Conservation (phyloP, 2,329 filamentous ascomycete genomes). For the Penicillium sp. region DNA sequence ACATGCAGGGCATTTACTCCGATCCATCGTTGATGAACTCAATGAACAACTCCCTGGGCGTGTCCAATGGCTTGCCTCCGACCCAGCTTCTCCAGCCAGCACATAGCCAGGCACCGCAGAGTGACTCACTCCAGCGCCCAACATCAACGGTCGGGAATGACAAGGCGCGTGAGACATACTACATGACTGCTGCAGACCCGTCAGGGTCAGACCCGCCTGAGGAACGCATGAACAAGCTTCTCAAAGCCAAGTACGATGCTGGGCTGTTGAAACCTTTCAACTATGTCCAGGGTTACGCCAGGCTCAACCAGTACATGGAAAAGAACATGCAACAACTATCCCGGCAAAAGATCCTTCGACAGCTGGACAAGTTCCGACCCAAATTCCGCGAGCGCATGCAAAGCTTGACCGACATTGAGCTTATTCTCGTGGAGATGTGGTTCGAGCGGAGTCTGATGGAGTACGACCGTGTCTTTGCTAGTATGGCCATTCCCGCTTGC, state of each 20-base stretch:
- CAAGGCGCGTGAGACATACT: constrained; percentile 73
- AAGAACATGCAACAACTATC: constrained; percentile 74
- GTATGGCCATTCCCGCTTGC: constrained; percentile 97
- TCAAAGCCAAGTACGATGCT: constrained; percentile 93
- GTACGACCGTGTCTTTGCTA: constrained; percentile 96
- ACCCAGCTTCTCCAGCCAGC: constrained; percentile 33
- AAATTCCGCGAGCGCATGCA: constrained; percentile 96
- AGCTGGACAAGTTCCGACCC: constrained; percentile 86
- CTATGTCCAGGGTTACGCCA: constrained; percentile 92
- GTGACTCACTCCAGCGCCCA: constrained; percentile 57
- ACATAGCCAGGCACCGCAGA: constrained; percentile 32
- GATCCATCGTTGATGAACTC: constrained; percentile 52
- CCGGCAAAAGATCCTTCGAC: constrained; percentile 84
- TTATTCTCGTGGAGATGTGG: constrained; percentile 98
- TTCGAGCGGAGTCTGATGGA: constrained; percentile 96
- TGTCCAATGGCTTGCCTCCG: constrained; percentile 30
- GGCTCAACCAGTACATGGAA: constrained; percentile 87
- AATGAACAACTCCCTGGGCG: constrained; percentile 32
- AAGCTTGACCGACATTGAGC: constrained; percentile 82
- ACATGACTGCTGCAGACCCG: constrained; percentile 92
- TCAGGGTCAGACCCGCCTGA: constrained; percentile 81
- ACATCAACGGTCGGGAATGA: constrained; percentile 60
- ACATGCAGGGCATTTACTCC: constrained; percentile 57
- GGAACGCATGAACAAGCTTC: constrained; percentile 88
- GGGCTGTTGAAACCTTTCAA: constrained; percentile 95